Conservation (phyloP, 164 flowering plant genomes). For the Nelumbo lutea region DNA sequence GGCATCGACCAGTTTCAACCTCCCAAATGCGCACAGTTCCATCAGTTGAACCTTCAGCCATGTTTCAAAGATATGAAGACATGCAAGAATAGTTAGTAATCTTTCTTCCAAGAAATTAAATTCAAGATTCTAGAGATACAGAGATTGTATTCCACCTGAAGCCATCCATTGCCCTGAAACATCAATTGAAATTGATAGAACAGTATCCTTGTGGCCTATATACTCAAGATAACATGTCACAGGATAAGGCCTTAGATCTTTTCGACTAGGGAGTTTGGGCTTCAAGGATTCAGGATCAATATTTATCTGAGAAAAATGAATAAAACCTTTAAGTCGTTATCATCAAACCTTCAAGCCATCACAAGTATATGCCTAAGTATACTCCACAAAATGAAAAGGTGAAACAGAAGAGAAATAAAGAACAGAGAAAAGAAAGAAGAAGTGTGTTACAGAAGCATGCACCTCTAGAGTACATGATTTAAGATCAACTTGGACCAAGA, state of each 20-base stretch:
- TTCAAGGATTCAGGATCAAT: slow-evolving; percentile 93
- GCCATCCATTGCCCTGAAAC: slow-evolving; percentile 85
- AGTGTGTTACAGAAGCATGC: slow-evolving; percentile 5
- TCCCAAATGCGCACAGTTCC: slow-evolving; percentile 96
- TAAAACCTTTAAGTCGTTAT: no score
- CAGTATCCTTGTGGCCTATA: slow-evolving; percentile 78
- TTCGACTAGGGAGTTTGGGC: slow-evolving; percentile 84
- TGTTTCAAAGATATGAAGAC: background rate
- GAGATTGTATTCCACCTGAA: no score
- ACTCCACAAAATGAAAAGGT: no score
- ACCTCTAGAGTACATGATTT: no score
- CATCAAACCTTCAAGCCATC: no score
- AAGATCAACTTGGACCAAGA: no score
- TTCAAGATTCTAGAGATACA: no score
- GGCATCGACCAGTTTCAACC: slow-evolving; percentile 84
- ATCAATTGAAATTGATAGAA: slow-evolving; percentile 65
- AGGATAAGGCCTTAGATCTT: slow-evolving; percentile 92
- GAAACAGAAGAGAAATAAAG: no score
- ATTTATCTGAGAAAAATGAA: slow-evolving; percentile 68
- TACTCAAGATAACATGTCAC: slow-evolving; percentile 83
- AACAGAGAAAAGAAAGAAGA: background rate
- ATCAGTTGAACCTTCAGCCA: slow-evolving; percentile 69
- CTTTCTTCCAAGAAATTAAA: background rate
- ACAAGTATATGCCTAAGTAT: no score
- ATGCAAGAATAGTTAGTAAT: background rate